Conservation (phyloP, 208 protist genomes). For the Strigomonas culicis region DNA sequence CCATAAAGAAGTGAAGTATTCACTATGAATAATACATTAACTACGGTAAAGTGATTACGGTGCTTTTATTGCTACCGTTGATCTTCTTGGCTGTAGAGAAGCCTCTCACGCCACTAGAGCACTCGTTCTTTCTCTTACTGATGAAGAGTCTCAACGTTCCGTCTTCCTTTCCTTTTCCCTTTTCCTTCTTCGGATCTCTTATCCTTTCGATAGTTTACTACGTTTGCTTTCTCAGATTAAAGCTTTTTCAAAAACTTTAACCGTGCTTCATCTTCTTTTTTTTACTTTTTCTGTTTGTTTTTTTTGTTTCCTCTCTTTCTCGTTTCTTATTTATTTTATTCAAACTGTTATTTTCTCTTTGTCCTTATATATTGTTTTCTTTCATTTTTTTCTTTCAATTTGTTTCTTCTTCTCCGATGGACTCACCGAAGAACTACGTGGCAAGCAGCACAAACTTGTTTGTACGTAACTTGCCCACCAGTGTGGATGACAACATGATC, state of each 20-base stretch:
- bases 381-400: not conserved
- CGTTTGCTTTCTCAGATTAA: too few species aligned
- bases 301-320: constrained; percentile 6
- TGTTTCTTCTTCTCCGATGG: not conserved
- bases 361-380: not conserved
- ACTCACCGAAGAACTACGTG: not conserved
- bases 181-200: too few species aligned
- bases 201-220: too few species aligned
- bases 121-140: not conserved
- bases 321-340: not conserved
- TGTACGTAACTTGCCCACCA: constrained; percentile 26
- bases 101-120: not conserved
- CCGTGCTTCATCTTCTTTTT: not conserved
- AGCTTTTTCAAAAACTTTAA: constrained; percentile 9
- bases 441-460: constrained; percentile 40
- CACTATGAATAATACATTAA: too few species aligned
- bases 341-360: not conserved
- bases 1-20: too few species aligned
- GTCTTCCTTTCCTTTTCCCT: not conserved
- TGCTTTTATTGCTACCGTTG: too few species aligned
- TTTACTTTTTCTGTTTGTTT: constrained; percentile 14
- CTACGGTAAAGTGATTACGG: too few species aligned
- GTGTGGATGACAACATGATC: constrained; percentile 31
- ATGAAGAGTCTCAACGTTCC: not conserved
- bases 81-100: too few species aligned